Evolutionary conservation across 2,329 filamentous ascomycete species (phyloP), one percentile per base, ranked within the genome.

Genomic region (Fusarium irregulare): DNA sequence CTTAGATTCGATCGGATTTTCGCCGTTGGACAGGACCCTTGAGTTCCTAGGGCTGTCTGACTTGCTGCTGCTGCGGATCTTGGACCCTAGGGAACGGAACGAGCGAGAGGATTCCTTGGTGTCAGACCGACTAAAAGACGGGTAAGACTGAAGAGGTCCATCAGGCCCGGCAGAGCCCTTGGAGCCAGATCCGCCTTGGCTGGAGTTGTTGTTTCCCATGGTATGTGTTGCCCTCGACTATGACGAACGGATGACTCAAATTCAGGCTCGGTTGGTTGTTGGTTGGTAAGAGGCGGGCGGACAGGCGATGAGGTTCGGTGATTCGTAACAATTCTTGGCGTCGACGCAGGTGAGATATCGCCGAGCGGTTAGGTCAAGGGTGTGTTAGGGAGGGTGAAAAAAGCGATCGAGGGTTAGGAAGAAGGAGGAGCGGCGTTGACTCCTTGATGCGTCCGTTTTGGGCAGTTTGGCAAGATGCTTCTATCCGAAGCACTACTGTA

Each of bases 91-190:
- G 41, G 90, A 91, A 73, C 93, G 89, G 80, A 98, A 90, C 7
- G 94, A 98, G 71, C 94, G 92, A 32, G 92, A 89, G 9, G 94
- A 98, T 72, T 97, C 94, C 79, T 94, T 95, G 28, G 95, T 98
- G 78, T 98, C 95, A 60, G 94, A 93, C 78, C 92, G 92, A 82
- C 91, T 92, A 79, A 98, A 95, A 28, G 95, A 97, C 28, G 94
- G 95, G 80, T 96, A 97, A 30, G 93, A 92, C 80, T 93, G 91
- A 63, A 98, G 84, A 46, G 72, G 58, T 25, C 73, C 76, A 66
- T 87, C 85, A 64, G 79, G 77, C 64, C 83, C 82, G 63, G 81
- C 78, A 44, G 79, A 83, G 72, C 82, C 82, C 80, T 88, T 92
- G 75, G 83, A 80, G 64, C 80, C 80, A 32, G 71, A 69, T 58